Evolutionary conservation across 2,329 filamentous ascomycete species (phyloP).

Genomic region (Pseudocercospora fuligena): DNA sequence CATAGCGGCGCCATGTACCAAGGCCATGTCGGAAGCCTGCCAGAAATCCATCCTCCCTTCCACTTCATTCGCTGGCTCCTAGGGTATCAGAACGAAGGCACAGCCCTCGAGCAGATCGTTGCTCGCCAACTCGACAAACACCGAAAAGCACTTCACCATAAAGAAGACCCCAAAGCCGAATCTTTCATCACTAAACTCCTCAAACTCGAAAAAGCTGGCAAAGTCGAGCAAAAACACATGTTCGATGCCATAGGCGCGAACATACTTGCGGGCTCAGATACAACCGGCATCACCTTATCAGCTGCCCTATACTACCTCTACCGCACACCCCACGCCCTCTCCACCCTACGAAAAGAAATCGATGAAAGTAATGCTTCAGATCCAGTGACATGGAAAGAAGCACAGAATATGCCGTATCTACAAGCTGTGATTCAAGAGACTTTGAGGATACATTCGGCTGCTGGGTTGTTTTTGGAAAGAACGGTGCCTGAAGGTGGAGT

Average conservation of each 20-base stretch:
- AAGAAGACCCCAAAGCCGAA: background rate
- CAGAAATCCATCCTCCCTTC: background rate
- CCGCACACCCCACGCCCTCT: conserved; percentile 32
- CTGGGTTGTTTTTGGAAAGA: conserved; percentile 32
- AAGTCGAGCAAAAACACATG: background rate
- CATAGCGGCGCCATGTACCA: background rate
- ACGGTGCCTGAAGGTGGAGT: conserved; percentile 43
- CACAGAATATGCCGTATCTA: conserved; percentile 45
- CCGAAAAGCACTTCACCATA: background rate
- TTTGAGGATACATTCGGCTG: conserved; percentile 49
- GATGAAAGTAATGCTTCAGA: background rate
- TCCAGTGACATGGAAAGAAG: conserved; percentile 32
- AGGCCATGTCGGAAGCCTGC: background rate
- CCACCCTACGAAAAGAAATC: background rate
- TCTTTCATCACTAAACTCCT: background rate
- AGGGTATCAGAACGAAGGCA: background rate
- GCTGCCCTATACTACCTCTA: conserved; percentile 43
- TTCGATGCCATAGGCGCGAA: background rate
- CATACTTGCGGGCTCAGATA: conserved; percentile 36
- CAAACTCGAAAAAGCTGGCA: background rate
- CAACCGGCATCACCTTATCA: conserved; percentile 39
- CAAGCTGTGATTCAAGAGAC: conserved; percentile 51
- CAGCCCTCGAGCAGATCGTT: background rate
- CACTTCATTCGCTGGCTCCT: background rate
- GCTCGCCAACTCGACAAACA: background rate